These are phyloP conservation scores for Schwanniomyces sp. DNA, from an alignment of 805 yeast species.

Conservation along the genomic window DNA sequence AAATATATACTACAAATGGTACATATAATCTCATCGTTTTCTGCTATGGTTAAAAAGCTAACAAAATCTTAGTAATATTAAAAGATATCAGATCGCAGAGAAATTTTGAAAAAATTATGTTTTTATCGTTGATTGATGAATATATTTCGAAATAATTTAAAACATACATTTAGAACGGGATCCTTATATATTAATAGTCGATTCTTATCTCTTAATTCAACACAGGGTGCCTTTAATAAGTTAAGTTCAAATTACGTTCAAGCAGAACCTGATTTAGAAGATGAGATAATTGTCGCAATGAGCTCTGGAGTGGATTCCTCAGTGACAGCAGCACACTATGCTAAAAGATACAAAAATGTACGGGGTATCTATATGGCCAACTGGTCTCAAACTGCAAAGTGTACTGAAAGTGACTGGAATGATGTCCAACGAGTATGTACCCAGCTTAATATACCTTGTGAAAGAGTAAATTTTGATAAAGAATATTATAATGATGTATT, in stretches of 20 bases:
- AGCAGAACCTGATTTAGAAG: constrained; percentile 47
- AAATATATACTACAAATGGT: too few species aligned
- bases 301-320: constrained; percentile 97
- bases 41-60: too few species aligned
- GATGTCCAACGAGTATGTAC: constrained; percentile 69
- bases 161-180: neutral
- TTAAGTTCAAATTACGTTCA: constrained; percentile 27
- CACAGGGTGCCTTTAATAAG: neutral
- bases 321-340: constrained; percentile 71
- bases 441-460: constrained; percentile 64
- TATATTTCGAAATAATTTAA: neutral
- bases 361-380: constrained; percentile 91
- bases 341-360: constrained; percentile 58
- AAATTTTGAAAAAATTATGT: too few species aligned
- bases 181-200: neutral
- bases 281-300: constrained; percentile 82
- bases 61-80: too few species aligned
- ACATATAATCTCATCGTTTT: too few species aligned
- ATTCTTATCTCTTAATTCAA: neutral
- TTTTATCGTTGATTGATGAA: too few species aligned
- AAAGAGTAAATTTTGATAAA: constrained; percentile 77
- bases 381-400: constrained; percentile 70
- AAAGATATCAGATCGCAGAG: too few species aligned
- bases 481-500: constrained; percentile 95
- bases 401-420: constrained; percentile 87